Evolutionary conservation across 106 monocot genomes (phyloP), one percentile per base, ranked within the genome.

Genomic region (Phalaenopsis equestris): DNA sequence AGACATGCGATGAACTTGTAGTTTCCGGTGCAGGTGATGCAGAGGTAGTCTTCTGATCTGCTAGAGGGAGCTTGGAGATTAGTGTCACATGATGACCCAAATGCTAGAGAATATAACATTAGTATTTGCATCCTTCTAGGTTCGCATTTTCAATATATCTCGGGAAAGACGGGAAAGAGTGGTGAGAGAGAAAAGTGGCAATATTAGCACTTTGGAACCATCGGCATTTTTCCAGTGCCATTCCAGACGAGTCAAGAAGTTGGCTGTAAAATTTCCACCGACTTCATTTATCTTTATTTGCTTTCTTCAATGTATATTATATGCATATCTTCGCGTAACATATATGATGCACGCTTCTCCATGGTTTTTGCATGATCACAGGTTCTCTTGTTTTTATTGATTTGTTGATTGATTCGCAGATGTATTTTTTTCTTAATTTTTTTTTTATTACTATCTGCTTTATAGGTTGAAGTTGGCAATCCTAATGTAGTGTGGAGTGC

Each of bases 401-500:
- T 43, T 42, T 19, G 11, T 41, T 36, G 38, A 41, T 14, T 41
- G 12, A 16, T 36, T 72, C 41, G 41, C 39, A 56, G 38, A 38
- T 52, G 17, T 39, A 82, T 52, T 8, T 9, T 73, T 17, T 73
- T 18, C 2, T 73, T 43, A 12, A 19, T 75, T 45, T 41, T 75
- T 42, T 7, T 43, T 43, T 37, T 41, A 52, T 52, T 12, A 52
- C 14, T 52, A 39, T 23, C 15, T 75, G 8, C n/a, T 38, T 30
- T 67, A 23, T 78, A 98, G 97, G 92, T 92, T 84, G 97, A 98
- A 83, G 77, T 55, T 78, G 97, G 97, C 80, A 98, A 98, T 56
- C 94, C 97, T 75, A 87, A 98, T 84, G 77, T 98, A 36, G 84
- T 98, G 47, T 98, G 97, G 97, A 98, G 97, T 84, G 97, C 97